A percentile compares a stretch with the other conserved stretches of the same genome.
phyloP scores from a whole-genome alignment of 129 eudicot species.

The Pittosporum tobira region DNA sequence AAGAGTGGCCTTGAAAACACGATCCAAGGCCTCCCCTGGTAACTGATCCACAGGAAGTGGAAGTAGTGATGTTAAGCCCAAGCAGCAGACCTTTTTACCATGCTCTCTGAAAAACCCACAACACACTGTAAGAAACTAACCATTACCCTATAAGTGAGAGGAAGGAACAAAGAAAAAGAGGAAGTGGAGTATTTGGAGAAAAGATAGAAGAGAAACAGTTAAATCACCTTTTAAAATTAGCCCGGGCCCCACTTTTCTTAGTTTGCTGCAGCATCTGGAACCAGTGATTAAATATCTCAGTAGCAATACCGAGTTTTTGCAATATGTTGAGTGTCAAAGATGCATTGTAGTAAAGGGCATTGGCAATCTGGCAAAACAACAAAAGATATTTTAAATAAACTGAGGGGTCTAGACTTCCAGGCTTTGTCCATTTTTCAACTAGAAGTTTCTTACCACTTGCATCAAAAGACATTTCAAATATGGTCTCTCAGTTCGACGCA shows the following conservation, averaged over 20 bases:
- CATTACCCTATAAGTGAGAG: too few species aligned
- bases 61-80: constrained; percentile 88
- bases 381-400: neutral
- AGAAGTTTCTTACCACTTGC: constrained; percentile 67
- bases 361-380: constrained; percentile 58
- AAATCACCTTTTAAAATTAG: constrained; percentile 76
- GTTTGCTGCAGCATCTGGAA: constrained; percentile 92
- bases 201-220: neutral
- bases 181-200: neutral
- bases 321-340: constrained; percentile 55
- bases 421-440: neutral
- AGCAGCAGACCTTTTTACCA: constrained; percentile 84
- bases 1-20: constrained; percentile 85
- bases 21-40: constrained; percentile 86
- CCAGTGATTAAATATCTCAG: constrained; percentile 85
- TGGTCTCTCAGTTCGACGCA: constrained; percentile 58
- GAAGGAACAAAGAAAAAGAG: too few species aligned
- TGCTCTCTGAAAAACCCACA: constrained; percentile 50
- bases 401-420: too few species aligned
- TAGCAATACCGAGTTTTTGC: constrained; percentile 84
- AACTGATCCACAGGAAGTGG: constrained; percentile 79
- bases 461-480: constrained; percentile 71
- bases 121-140: too few species aligned
- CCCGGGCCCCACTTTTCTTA: constrained; percentile 59
- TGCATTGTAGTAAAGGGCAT: constrained; percentile 80